Conservation (phyloP, 2,329 filamentous ascomycete genomes). For the Claviceps sp. region DNA sequence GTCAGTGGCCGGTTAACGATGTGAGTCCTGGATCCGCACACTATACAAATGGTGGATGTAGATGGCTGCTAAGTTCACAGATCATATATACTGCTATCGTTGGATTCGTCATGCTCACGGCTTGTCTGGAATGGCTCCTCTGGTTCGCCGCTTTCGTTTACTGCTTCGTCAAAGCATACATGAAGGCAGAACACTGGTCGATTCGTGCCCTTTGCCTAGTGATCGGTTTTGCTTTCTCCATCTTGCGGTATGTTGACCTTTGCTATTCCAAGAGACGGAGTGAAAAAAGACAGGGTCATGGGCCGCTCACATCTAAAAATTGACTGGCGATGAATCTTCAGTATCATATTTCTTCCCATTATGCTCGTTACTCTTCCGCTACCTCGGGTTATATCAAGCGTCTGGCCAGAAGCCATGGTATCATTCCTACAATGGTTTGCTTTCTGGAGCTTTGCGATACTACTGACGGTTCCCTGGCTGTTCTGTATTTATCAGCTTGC, state of each 20-base stretch:
- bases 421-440: conserved; percentile 79
- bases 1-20: conserved; percentile 37
- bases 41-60: neutral
- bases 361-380: conserved; percentile 89
- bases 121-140: conserved; percentile 83
- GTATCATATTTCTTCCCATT: conserved; percentile 76
- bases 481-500: conserved; percentile 88
- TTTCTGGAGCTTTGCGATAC: conserved; percentile 80
- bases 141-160: conserved; percentile 93
- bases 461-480: conserved; percentile 81
- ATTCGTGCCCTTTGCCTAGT: conserved; percentile 65
- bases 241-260: conserved; percentile 47
- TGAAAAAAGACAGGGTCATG: neutral
- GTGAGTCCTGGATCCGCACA: conserved; percentile 15
- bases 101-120: conserved; percentile 68
- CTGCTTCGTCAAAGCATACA: conserved; percentile 75
- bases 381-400: conserved; percentile 54
- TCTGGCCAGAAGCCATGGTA: conserved; percentile 61
- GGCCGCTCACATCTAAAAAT: neutral
- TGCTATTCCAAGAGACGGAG: neutral
- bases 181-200: conserved; percentile 81
- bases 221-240: conserved; percentile 60
- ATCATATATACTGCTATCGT: conserved; percentile 77
- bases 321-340: conserved; percentile 20
- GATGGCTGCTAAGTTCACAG: conserved; percentile 29